Evolutionary conservation across 2,329 filamentous ascomycete genomes (phyloP).

Genomic region (Trichoderma asperellum): DNA sequence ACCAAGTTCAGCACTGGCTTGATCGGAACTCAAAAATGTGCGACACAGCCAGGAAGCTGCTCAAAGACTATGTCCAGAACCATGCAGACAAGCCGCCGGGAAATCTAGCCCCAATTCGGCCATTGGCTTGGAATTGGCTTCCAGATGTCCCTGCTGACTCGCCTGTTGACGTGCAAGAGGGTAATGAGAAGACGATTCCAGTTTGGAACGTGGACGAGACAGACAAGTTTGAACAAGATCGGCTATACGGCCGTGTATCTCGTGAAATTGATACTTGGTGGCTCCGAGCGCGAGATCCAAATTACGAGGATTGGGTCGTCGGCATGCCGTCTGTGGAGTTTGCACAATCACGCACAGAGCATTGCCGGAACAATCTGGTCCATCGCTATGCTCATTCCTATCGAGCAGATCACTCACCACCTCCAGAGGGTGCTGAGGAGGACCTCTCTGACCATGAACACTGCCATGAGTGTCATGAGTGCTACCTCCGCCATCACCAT

Average conservation of each 20-base stretch:
- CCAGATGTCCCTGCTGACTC: conserved; percentile 44
- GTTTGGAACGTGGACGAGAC: conserved; percentile 56
- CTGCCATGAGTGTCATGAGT: conserved; percentile 43
- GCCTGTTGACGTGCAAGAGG: conserved; percentile 42
- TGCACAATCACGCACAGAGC: conserved; percentile 59
- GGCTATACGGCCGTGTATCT: conserved; percentile 63
- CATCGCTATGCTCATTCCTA: conserved; percentile 57
- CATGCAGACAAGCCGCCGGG: conserved; percentile 55
- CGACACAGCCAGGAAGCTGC: conserved; percentile 56
- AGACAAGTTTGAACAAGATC: conserved; percentile 63
- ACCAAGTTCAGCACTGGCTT: conserved; percentile 66
- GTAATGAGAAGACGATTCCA: conserved; percentile 51
- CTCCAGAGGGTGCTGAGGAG: conserved; percentile 44
- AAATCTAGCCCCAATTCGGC: conserved; percentile 54
- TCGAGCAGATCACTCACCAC: conserved; percentile 47
- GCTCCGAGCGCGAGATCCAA: conserved; percentile 62
- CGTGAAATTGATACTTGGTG: conserved; percentile 69
- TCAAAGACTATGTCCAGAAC: conserved; percentile 58
- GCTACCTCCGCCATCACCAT: conserved; percentile 37
- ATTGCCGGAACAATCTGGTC: conserved; percentile 63
- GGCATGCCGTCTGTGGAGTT: conserved; percentile 64
- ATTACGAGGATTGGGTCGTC: conserved; percentile 62
- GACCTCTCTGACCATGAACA: conserved; percentile 46
- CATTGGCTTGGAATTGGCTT: conserved; percentile 61
- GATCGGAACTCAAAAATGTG: conserved; percentile 64